A percentile compares a stretch with the other conserved stretches of the same genome.
Conservation (phyloP, 768 basidiomycete species). For the Naganishia vishniacii region DNA sequence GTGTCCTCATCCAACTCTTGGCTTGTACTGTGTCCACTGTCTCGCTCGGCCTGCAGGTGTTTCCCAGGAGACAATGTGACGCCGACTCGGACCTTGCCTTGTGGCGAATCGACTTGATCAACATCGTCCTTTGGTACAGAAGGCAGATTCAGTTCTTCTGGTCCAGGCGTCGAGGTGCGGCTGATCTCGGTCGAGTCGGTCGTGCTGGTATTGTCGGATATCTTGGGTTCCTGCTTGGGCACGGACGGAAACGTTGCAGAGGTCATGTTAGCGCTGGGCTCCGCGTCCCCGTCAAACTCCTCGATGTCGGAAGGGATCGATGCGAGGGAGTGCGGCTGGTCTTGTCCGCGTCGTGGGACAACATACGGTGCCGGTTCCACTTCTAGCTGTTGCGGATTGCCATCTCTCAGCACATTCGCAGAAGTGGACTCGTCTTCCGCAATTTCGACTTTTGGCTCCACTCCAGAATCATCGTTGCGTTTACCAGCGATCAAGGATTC, state of each 20-base stretch:
- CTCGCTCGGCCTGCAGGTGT: background rate
- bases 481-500: constrained; percentile 10
- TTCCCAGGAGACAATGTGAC: constrained; percentile 14
- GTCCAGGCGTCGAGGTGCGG: background rate
- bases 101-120: constrained; percentile 2
- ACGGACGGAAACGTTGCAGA: constrained; percentile 16
- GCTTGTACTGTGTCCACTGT: background rate
- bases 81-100: constrained; percentile 18
- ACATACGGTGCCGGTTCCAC: background rate
- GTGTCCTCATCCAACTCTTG: background rate
- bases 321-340: background rate
- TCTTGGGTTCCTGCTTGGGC: constrained; percentile 1
- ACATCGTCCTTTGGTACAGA: constrained; percentile 12
- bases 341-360: background rate
- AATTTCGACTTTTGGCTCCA: constrained; percentile 8
- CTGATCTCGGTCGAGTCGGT: background rate
- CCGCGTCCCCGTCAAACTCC: background rate
- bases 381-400: background rate
- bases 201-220: background rate
- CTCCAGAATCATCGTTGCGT: background rate
- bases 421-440: background rate
- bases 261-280: background rate
- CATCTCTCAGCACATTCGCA: background rate
- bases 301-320: background rate
- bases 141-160: background rate